Evolutionary conservation across 129 eudicot genomes (phyloP).

Genomic region (Arctium lappa): DNA sequence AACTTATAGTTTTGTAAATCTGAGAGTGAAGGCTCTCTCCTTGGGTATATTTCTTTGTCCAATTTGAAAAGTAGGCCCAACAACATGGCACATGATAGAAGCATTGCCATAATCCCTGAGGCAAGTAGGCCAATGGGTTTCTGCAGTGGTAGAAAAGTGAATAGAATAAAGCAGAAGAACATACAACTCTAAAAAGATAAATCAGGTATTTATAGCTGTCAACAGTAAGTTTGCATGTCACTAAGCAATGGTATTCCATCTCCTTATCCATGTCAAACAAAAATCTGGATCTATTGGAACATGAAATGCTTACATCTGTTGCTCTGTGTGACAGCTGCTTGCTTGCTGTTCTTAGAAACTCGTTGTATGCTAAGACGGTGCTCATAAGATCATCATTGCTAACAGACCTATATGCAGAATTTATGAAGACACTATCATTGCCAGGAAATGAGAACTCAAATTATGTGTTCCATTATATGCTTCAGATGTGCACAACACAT

Average conservation of each 20-base stretch:
- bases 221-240: neutral
- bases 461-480: neutral
- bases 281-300: slow-evolving; percentile 12
- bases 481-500: neutral
- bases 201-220: slow-evolving; percentile 12
- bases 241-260: neutral
- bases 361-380: slow-evolving; percentile 46
- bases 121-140: slow-evolving; percentile 67
- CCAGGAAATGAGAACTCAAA: neutral
- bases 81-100: slow-evolving; percentile 58
- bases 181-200: neutral
- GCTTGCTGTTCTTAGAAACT: slow-evolving; percentile 66
- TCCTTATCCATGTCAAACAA: slow-evolving; percentile 11
- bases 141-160: slow-evolving; percentile 42
- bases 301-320: slow-evolving; percentile 65
- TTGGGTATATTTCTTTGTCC: slow-evolving; percentile 34
- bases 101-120: slow-evolving; percentile 67
- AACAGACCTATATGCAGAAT: slow-evolving; percentile 34
- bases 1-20: slow-evolving; percentile 27
- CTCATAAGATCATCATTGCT: slow-evolving; percentile 35
- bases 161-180: neutral
- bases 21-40: slow-evolving; percentile 5
- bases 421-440: slow-evolving; percentile 9
- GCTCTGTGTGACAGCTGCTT: slow-evolving; percentile 77
- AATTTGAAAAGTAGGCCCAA: slow-evolving; percentile 52